Evolutionary conservation across 2,329 filamentous ascomycete genomes (phyloP).

Genomic region (Boeremia lycopersici): DNA sequence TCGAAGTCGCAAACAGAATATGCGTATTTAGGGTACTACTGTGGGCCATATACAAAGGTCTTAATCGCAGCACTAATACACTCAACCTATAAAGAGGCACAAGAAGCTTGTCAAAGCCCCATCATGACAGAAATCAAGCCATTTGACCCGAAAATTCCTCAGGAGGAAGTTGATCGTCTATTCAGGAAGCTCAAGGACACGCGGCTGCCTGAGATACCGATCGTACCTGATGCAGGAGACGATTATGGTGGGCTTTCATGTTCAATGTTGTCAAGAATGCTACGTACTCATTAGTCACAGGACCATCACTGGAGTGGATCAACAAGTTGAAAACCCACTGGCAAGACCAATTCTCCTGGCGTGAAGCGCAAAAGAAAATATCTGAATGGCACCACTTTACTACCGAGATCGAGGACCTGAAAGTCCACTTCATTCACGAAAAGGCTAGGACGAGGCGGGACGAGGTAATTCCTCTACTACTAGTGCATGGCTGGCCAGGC

Average conservation of each 20-base stretch:
- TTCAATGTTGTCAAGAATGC: not conserved
- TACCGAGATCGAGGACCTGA: constrained; percentile 43
- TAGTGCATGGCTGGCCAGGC: constrained; percentile 55
- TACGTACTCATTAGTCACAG: constrained; percentile 9
- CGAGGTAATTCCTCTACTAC: constrained; percentile 49
- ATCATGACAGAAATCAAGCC: constrained; percentile 34
- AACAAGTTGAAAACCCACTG: constrained; percentile 43
- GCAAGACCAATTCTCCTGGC: constrained; percentile 45
- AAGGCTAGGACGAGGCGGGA: constrained; percentile 34
- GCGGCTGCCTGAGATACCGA: constrained; percentile 37
- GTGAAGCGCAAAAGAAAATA: constrained; percentile 40
- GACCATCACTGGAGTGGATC: constrained; percentile 42
- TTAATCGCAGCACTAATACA: not conserved
- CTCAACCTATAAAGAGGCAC: not conserved
- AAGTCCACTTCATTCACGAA: constrained; percentile 51
- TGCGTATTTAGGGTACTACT: not conserved
- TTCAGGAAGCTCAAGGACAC: constrained; percentile 46
- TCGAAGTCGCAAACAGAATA: not conserved
- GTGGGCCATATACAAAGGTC: not conserved
- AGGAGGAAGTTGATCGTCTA: constrained; percentile 45
- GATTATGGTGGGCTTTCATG: constrained; percentile 36
- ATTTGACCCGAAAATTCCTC: constrained; percentile 43
- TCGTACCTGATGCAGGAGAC: constrained; percentile 45
- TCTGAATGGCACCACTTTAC: constrained; percentile 44
- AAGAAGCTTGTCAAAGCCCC: too few species aligned